Evolutionary conservation across 306 rosid species (phyloP).

Genomic region (Neltuma alba): DNA sequence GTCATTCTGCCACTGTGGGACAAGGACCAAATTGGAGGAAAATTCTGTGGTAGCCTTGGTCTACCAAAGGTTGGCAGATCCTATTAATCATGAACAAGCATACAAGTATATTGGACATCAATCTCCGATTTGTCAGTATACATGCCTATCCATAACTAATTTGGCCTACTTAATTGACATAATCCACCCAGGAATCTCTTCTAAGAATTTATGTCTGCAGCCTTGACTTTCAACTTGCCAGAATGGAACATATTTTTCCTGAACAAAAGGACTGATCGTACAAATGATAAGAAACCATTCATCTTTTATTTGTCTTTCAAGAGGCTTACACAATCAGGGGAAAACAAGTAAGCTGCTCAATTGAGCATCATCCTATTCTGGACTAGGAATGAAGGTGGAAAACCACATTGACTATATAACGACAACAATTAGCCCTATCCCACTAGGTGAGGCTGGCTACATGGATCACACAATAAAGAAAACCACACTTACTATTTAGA

Average conservation of each 20-base stretch:
- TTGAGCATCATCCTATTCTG: slow-evolving; percentile 38
- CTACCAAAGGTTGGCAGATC: not conserved
- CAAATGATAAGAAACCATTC: slow-evolving; percentile 28
- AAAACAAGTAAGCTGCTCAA: slow-evolving; percentile 34
- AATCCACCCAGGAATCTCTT: not conserved
- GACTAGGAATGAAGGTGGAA: slow-evolving; percentile 30
- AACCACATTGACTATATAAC: slow-evolving; percentile 22
- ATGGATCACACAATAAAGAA: not conserved
- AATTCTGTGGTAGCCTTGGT: not conserved
- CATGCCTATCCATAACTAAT: not conserved
- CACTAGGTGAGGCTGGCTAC: not conserved
- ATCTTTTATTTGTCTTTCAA: slow-evolving; percentile 24
- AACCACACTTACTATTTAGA: slow-evolving; percentile 11
- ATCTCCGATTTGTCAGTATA: not conserved
- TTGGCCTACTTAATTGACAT: not conserved
- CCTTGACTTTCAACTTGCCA: not conserved
- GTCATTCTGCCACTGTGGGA: not conserved
- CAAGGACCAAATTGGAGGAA: not conserved
- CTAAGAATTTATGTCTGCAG: not conserved
- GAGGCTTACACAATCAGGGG: slow-evolving; percentile 38
- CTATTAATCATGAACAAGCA: not conserved
- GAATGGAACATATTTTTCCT: not conserved
- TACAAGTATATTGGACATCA: not conserved
- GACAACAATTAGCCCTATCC: not conserved
- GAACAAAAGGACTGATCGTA: slow-evolving; percentile 23